Conservation (phyloP, 306 rosid genomes). For the Prunus mongolica region DNA sequence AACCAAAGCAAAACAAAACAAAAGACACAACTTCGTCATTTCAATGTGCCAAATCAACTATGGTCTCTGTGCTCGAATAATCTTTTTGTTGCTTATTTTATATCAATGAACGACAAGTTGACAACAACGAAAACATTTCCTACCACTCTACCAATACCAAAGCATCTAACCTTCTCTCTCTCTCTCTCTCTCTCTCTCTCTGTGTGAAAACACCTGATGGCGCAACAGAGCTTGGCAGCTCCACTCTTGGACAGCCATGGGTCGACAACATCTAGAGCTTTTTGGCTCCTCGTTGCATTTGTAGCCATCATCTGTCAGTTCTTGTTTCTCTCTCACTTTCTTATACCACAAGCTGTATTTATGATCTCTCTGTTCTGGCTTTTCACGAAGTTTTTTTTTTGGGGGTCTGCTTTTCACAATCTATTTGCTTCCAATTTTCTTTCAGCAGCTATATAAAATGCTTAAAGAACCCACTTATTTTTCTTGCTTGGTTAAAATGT, state of each 20-base stretch:
- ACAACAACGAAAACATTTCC: no score
- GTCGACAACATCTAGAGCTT: background rate
- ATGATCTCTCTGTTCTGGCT: background rate
- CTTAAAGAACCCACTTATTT: background rate
- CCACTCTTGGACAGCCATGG: constrained; percentile 31
- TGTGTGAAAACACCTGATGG: background rate
- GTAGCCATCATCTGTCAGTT: constrained; percentile 30
- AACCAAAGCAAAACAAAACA: no score
- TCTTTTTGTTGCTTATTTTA: no score
- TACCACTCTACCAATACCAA: background rate
- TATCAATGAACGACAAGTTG: background rate
- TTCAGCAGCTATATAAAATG: no score
- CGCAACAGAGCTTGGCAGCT: constrained; percentile 26
- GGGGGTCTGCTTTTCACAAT: background rate
- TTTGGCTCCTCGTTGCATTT: constrained; percentile 25
- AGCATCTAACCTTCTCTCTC: background rate
- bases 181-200: background rate
- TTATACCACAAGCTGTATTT: background rate
- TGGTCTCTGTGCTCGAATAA: no score
- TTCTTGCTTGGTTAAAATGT: background rate
- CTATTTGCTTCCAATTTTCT: background rate
- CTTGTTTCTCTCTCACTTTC: background rate
- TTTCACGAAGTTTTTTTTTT: background rate
- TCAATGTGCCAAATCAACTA: no score
- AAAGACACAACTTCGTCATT: no score